Evolutionary conservation across 441 rosid species (phyloP), one percentile per base, ranked within the genome.

Genomic region (Jatropha podagrica): DNA sequence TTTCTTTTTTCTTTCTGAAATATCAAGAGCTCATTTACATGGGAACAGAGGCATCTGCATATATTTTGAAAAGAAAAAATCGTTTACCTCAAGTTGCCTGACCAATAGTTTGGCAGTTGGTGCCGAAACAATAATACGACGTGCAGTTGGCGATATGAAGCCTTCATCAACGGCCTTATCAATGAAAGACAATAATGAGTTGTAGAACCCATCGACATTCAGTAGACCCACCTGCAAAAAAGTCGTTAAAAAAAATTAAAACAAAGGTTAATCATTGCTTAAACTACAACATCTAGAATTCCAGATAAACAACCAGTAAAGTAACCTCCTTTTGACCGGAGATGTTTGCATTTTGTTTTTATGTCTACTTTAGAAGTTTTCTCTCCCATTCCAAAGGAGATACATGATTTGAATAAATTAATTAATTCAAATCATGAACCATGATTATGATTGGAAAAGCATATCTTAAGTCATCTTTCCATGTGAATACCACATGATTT

Each of bases 131-230:
- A 95, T 90, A 75, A 95, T 95, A 71, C 92, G 86, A 65, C 98
- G 99, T 38, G 99, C 93, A 18, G 76, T 82, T 0, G 95, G 91
- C 0, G 98, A 90, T 63, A 95, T 83, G 65, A 95, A 95, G 49
- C 99, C 99, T 87, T 95, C 99, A 75, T 91, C 98, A 0, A 95
- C 97, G 48, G 99, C 97, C 83, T 93, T 92, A 41, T 95, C 99
- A 2, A 95, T 81, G 60, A 95, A 93, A 74, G 87, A 85, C 78
- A 95, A 83, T 80, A 95, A 80, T 12, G 99, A 93, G 79, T 93
- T 90, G 79, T 92, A 95, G 81, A 76, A 95, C n/a, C 98, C 99
- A 83, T 95, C 96, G 49, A 95, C 97, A 80, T 95, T 95, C 85
- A 95, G 81, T 27, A 95, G 93, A 59, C 99, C 98, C 82, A 93